Percentiles rank a stretch among this genome's conserved stretches.
Evolutionary conservation across 441 rosid species (phyloP).

Genomic region (Erodium moschatum): DNA sequence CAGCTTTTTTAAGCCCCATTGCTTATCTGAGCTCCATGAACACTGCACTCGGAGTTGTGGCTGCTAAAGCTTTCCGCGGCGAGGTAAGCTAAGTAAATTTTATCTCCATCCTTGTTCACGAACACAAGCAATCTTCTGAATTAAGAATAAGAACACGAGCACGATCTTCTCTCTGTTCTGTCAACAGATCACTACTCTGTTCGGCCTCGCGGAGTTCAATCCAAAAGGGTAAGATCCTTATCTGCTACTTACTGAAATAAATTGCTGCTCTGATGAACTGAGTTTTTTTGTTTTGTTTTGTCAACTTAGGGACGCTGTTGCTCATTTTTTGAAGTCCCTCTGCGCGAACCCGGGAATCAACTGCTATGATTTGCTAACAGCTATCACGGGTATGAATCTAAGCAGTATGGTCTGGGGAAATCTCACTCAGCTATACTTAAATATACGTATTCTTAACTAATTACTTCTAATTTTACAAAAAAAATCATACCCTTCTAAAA

Average conservation of each 20-base stretch:
- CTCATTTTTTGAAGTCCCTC: constrained; percentile 36
- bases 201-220: constrained; percentile 71
- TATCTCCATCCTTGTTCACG: not conserved
- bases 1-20: constrained; percentile 68
- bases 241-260: not conserved
- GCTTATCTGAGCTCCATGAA: constrained; percentile 90
- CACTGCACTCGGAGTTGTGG: constrained; percentile 50
- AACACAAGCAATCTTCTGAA: too few species aligned
- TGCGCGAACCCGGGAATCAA: constrained; percentile 58
- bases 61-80: constrained; percentile 61
- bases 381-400: constrained; percentile 47
- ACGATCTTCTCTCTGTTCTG: constrained; percentile 13
- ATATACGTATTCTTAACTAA: too few species aligned
- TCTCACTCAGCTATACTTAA: too few species aligned
- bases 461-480: too few species aligned
- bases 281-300: not conserved
- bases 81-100: constrained; percentile 40
- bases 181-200: constrained; percentile 40
- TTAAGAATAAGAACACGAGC: too few species aligned
- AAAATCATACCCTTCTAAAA: too few species aligned
- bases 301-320: constrained; percentile 37
- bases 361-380: constrained; percentile 54
- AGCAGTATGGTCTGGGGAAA: not conserved
- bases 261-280: too few species aligned
- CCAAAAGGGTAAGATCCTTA: constrained; percentile 48